Base-by-base conservation (phyloP, 1,284 basidiomycete genomes). In the Malassezia restricta region DNA sequence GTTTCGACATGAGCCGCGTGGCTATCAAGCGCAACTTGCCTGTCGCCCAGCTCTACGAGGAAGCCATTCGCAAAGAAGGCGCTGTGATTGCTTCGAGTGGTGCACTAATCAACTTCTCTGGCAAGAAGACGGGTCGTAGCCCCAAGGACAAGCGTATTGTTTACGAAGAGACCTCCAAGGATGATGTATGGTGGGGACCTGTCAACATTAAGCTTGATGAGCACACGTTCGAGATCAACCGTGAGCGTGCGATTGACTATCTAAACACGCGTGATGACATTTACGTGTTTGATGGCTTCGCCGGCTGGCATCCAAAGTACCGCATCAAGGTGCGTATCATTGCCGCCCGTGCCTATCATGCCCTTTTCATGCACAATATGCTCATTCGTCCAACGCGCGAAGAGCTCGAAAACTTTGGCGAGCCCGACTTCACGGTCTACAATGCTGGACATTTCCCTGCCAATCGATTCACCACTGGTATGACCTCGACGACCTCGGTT, bases 111-210 rank as follows among this genome's bases (percentile, higher is more conserved):
- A 99, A 99, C 82, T 98, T 96, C 74, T 95, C 90, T 14, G 92
- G 92, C 42, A 98, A 96, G 81, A 99, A 99, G 81, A 98, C 94
- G 3, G 94, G 94, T 58, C 83, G 94, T 51, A 86, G 83, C 67
- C 92, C 94, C 59, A 98, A 98, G 77, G 94, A 99, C 83, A 99
- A 98, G 83, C 89, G 94, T 68, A 96, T 99, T 69, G 94, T 99
- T 73, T 96, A 81, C 75, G 92, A 99, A 76, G 92, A 98, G 71
- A 86, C 87, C 52, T 87, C 84, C 77, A 95, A 90, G 76, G 90
- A 96, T 74, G 83, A 96, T 64, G 86, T 99, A 75, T 98, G 94
- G 92, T 98, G 94, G 94, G 92, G 94, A 41, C 86, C 88, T 49
- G 91, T 99, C 69, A 99, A 99, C 79, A 98, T 98, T 78, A 94